These are phyloP conservation scores for Calonectria hongkongensis DNA, from an alignment of 2,329 filamentous ascomycete species.

Conservation along the genomic window DNA sequence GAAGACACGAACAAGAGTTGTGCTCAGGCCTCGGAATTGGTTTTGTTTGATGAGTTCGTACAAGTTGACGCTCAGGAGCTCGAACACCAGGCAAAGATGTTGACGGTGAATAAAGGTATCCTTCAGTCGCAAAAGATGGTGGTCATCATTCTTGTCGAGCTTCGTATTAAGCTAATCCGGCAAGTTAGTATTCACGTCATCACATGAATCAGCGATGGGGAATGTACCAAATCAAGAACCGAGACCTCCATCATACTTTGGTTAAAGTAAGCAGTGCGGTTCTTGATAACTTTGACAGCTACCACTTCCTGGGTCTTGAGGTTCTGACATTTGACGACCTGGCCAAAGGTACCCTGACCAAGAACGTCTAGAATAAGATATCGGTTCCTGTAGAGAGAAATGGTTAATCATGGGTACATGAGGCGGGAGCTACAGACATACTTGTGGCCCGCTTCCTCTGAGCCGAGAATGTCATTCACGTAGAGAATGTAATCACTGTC, in stretches of 20 bases:
- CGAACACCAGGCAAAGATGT: constrained; percentile 96
- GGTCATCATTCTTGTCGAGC: constrained; percentile 99
- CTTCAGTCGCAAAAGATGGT: constrained; percentile 94
- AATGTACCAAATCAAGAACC: constrained; percentile 89
- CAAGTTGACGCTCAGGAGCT: constrained; percentile 95
- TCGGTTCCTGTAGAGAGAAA: constrained; percentile 79
- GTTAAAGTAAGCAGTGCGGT: constrained; percentile 99
- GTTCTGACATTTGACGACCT: constrained; percentile 99
- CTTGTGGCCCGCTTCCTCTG: constrained; percentile 99
- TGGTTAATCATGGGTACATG: background rate
- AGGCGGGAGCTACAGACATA: constrained; percentile 63
- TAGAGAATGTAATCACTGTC: constrained; percentile 99
- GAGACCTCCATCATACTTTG: constrained; percentile 99
- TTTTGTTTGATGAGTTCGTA: constrained; percentile 99
- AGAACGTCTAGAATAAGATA: constrained; percentile 98
- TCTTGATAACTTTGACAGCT: constrained; percentile 99
- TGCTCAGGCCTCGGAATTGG: constrained; percentile 97
- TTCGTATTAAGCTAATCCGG: constrained; percentile 89
- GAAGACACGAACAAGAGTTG: constrained; percentile 96
- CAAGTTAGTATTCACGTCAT: constrained; percentile 50
- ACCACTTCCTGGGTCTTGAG: constrained; percentile 98
- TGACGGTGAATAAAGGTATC: constrained; percentile 99
- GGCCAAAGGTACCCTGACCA: constrained; percentile 97
- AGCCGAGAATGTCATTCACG: constrained; percentile 98
- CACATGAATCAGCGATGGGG: background rate